A percentile compares a stretch with the other conserved stretches of the same genome.
These are phyloP conservation scores for Helotiales sp. DNA, from an alignment of 2,329 filamentous ascomycete genomes.

Conservation along the genomic window DNA sequence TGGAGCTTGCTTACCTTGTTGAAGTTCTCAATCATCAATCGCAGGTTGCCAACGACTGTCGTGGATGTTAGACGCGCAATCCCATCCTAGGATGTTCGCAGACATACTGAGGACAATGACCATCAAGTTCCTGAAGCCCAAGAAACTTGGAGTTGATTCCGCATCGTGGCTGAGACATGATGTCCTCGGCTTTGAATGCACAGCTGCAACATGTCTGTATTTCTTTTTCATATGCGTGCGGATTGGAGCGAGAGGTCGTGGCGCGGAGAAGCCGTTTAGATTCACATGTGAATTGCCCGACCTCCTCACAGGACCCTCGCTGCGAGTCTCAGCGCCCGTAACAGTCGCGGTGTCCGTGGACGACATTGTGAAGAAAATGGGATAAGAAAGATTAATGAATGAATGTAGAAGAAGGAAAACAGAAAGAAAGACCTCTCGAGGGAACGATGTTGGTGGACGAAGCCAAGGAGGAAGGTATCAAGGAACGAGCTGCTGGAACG, in stretches of 20 bases:
- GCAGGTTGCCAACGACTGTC: slow-evolving; percentile 85
- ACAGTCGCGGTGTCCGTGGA: slow-evolving; percentile 26
- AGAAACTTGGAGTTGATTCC: slow-evolving; percentile 72
- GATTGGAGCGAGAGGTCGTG: slow-evolving; percentile 28
- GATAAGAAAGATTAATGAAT: neutral
- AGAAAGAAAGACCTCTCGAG: slow-evolving; percentile 48
- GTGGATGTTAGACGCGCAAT: slow-evolving; percentile 6
- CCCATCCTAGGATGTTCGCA: neutral
- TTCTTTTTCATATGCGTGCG: slow-evolving; percentile 51
- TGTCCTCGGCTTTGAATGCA: slow-evolving; percentile 70
- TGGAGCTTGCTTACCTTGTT: slow-evolving; percentile 65
- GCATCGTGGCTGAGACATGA: slow-evolving; percentile 89
- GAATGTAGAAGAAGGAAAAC: neutral
- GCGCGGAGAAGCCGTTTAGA: slow-evolving; percentile 19
- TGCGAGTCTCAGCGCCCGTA: slow-evolving; percentile 22
- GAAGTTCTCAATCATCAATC: slow-evolving; percentile 94
- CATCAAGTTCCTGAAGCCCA: slow-evolving; percentile 96
- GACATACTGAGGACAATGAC: slow-evolving; percentile 79
- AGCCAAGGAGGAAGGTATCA: neutral
- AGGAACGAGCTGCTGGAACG: slow-evolving; percentile 2
- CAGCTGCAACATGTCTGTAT: slow-evolving; percentile 89
- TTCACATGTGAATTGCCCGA: slow-evolving; percentile 31
- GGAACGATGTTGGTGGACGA: neutral
- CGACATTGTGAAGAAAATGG: slow-evolving; percentile 16
- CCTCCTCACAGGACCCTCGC: slow-evolving; percentile 22